A percentile compares a stretch with the other conserved stretches of the same genome.
Conservation (phyloP, 345 rosid species). For the Pistacia atlantica region DNA sequence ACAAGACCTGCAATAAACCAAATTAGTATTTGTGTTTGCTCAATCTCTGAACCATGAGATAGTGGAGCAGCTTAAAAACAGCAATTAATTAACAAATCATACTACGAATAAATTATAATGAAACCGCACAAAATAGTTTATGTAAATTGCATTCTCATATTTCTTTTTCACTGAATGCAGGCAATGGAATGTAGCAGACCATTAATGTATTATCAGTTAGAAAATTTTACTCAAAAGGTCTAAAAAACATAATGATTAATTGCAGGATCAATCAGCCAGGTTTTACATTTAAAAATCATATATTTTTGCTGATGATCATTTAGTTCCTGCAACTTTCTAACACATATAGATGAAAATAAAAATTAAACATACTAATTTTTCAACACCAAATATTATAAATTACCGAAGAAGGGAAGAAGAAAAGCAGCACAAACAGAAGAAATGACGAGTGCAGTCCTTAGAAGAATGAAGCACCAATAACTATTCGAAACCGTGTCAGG, state of each 20-base stretch:
- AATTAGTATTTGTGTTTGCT: not conserved
- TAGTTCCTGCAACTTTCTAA: not conserved
- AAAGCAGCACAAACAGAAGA: slow-evolving; percentile 86
- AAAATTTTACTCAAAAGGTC: not conserved
- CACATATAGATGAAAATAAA: not conserved
- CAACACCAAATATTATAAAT: not conserved
- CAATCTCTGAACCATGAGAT: not conserved
- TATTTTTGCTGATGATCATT: too few relatives aligned
- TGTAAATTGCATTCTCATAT: too few relatives aligned
- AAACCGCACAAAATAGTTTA: too few relatives aligned
- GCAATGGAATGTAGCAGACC: too few relatives aligned
- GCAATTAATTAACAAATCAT: not conserved
- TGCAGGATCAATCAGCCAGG: not conserved
- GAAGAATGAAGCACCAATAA: slow-evolving; percentile 61
- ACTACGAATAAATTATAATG: too few relatives aligned
- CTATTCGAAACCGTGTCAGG: slow-evolving; percentile 53
- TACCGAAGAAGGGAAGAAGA: slow-evolving; percentile 86
- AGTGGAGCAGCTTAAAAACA: not conserved
- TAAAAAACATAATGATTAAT: not conserved
- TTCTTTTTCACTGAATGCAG: too few relatives aligned
- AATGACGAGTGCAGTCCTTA: slow-evolving; percentile 71
- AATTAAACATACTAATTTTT: not conserved
- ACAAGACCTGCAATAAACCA: slow-evolving; percentile 60
- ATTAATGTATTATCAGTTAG: not conserved
- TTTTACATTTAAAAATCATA: not conserved